phyloP scores from a whole-genome alignment of 139 green algal species.

The Coelastrella sp. region DNA sequence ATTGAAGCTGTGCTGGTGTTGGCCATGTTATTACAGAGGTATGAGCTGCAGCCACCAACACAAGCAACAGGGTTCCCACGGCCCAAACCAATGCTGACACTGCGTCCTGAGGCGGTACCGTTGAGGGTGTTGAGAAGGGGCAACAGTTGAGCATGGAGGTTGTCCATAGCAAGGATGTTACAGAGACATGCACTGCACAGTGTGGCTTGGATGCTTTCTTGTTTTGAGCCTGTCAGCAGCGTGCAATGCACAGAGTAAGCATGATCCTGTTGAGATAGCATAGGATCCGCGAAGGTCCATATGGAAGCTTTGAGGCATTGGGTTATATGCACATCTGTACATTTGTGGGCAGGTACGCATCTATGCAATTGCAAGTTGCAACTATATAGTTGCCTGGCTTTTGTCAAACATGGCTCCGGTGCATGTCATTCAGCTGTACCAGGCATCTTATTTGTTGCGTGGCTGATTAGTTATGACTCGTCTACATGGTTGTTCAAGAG shows the following conservation, averaged over 20 bases:
- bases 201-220: no score
- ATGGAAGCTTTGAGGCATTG: no score
- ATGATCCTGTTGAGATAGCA: no score
- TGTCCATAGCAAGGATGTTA: no score
- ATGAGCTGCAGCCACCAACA: conserved; percentile 55
- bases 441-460: not conserved
- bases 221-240: no score
- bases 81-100: conserved; percentile 77
- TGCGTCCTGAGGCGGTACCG: conserved; percentile 70
- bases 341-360: no score
- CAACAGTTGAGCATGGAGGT: not conserved
- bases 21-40: conserved; percentile 67
- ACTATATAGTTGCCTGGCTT: not conserved
- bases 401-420: not conserved
- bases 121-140: conserved; percentile 41
- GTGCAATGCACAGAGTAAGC: no score
- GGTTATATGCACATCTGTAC: no score
- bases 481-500: no score
- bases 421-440: not conserved
- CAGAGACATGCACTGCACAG: no score
- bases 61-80: conserved; percentile 52
- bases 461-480: not conserved
- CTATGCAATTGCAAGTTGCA: not conserved
- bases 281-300: no score
- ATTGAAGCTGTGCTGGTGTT: conserved; percentile 87